A percentile compares a stretch with the other conserved stretches of the same genome.
Conservation (phyloP, 495 filamentous ascomycete species). For the Tuber brumale region DNA sequence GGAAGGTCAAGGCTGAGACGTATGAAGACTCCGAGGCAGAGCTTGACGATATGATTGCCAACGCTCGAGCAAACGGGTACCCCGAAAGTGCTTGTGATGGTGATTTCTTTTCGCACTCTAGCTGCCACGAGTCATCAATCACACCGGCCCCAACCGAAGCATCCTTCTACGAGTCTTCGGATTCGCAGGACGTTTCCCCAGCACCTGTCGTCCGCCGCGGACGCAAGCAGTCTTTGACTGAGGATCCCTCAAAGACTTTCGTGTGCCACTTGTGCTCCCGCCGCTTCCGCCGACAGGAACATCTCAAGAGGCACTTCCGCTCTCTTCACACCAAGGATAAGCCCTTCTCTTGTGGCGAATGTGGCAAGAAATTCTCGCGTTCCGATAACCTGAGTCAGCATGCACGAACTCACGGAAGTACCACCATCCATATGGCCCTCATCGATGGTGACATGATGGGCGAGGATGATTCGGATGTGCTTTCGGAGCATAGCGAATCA, state of each 20-base stretch:
- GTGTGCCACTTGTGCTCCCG: conserved; percentile 92
- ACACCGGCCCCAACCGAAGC: conserved; percentile 41
- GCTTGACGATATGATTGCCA: conserved; percentile 41
- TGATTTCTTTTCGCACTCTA: conserved; percentile 42
- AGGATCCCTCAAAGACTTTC: conserved; percentile 97
- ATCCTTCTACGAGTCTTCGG: conserved; percentile 45
- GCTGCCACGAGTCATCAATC: conserved; percentile 35
- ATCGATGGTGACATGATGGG: conserved; percentile 57
- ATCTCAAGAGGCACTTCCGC: conserved; percentile 97
- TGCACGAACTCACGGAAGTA: conserved; percentile 83
- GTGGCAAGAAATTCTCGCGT: conserved; percentile 98
- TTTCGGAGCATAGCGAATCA: conserved; percentile 30
- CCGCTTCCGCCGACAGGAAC: conserved; percentile 96
- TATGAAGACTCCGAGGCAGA: conserved; percentile 39
- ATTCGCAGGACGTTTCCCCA: conserved; percentile 42
- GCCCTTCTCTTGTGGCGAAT: conserved; percentile 94
- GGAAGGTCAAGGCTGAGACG: conserved; percentile 51
- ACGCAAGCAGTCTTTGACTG: conserved; percentile 96
- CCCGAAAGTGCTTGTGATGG: conserved; percentile 45
- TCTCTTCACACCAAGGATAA: conserved; percentile 98
- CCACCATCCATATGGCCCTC: conserved; percentile 82
- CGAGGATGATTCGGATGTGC: conserved; percentile 34
- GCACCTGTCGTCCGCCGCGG: conserved; percentile 78
- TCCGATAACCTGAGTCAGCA: conserved; percentile 97
- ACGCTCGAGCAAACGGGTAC: conserved; percentile 30